Conservation (phyloP, 441 rosid species). For the Geranium incanum region DNA sequence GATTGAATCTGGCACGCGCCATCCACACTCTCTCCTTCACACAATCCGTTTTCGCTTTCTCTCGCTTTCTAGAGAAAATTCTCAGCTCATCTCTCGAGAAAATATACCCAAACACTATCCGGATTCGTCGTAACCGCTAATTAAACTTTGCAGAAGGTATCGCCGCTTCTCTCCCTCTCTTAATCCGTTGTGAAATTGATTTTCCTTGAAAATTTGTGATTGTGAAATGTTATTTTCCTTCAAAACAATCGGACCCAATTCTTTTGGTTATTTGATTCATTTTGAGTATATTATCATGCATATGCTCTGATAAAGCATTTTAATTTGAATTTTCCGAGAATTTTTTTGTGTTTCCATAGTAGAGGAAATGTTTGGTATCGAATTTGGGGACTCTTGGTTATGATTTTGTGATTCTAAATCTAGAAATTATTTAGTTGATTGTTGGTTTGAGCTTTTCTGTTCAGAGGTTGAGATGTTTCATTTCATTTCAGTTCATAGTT, state of each 20-base stretch:
- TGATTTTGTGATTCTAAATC: background rate
- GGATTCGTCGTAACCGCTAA: background rate
- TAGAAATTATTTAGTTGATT: background rate
- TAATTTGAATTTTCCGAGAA: background rate
- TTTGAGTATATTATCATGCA: background rate
- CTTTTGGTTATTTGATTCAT: background rate
- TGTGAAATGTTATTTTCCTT: slow-evolving; percentile 7
- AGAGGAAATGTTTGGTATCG: background rate
- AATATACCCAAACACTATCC: background rate
- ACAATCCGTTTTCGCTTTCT: background rate
- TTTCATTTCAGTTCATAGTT: background rate
- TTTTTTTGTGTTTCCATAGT: background rate
- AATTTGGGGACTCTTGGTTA: background rate
- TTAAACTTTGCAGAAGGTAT: too few relatives aligned
- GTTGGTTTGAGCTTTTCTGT: background rate
- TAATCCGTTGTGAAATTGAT: background rate
- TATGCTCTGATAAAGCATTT: background rate
- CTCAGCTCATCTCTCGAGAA: background rate
- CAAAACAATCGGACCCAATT: background rate
- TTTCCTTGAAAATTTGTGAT: background rate
- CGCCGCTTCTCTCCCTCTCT: background rate
- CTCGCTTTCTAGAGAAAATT: slow-evolving; percentile 8
- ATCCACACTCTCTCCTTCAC: slow-evolving; percentile 29
- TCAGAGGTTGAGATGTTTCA: background rate
- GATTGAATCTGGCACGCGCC: slow-evolving; percentile 33